A percentile compares a stretch with the other conserved stretches of the same genome.
Conservation (phyloP, 169 alveolate species). For the Plasmodium chabaudi region DNA sequence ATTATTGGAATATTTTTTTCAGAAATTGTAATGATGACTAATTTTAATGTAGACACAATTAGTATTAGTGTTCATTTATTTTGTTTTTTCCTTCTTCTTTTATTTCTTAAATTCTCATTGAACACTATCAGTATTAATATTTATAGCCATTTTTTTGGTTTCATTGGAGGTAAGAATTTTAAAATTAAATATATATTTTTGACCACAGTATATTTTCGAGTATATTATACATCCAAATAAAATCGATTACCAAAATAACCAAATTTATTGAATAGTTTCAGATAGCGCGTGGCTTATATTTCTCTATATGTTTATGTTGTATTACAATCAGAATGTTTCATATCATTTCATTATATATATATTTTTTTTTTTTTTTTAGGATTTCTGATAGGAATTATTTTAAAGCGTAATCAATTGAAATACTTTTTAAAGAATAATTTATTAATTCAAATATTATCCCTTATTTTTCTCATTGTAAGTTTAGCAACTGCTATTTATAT, state of each 20-base stretch:
- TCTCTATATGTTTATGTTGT: too few species aligned
- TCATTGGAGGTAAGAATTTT: conserved; percentile 64
- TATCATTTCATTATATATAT: too few species aligned
- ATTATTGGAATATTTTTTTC: conserved; percentile 77
- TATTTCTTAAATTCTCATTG: conserved; percentile 71
- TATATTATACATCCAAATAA: too few species aligned
- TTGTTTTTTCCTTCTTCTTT: conserved; percentile 69
- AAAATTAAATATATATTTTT: background rate
- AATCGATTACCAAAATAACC: too few species aligned
- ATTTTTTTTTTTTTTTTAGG: conserved; percentile 19
- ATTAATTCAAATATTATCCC: conserved; percentile 67
- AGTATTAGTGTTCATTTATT: conserved; percentile 76
- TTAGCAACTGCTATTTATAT: conserved; percentile 58
- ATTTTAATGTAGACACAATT: conserved; percentile 77
- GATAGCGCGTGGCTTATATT: too few species aligned
- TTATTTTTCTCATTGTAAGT: conserved; percentile 47
- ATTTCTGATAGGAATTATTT: conserved; percentile 65
- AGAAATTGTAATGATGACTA: conserved; percentile 77
- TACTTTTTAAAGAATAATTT: conserved; percentile 68
- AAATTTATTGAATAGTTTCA: too few species aligned
- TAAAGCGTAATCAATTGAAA: conserved; percentile 73
- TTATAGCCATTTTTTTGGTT: conserved; percentile 76
- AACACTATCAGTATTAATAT: conserved; percentile 69
- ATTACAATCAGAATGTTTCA: too few species aligned
- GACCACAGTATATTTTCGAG: too few species aligned